Conservation (phyloP, 495 filamentous ascomycete species). For the Xylaria grammica region DNA sequence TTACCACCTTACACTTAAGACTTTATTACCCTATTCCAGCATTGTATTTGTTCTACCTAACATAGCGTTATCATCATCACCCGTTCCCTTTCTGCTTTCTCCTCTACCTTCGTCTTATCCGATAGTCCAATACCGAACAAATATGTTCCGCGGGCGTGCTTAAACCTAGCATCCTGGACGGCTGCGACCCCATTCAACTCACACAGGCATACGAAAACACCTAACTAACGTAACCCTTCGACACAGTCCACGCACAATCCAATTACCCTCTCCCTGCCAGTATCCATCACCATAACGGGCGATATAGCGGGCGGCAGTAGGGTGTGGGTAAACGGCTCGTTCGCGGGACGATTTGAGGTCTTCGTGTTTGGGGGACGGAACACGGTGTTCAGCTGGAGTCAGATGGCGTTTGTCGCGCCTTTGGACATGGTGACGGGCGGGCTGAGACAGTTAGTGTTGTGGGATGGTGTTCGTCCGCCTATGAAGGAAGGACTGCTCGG, state of each 20-base stretch:
- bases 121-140: too few species aligned
- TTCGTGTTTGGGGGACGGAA: conserved; percentile 61
- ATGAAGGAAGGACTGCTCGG: background rate
- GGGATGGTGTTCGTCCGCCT: conserved; percentile 13
- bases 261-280: conserved; percentile 26
- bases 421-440: conserved; percentile 43
- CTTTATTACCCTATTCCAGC: too few species aligned
- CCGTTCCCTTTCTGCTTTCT: too few species aligned
- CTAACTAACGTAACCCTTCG: background rate
- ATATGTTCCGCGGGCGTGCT: too few species aligned
- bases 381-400: conserved; percentile 56
- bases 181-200: too few species aligned
- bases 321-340: conserved; percentile 51
- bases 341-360: conserved; percentile 59
- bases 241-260: conserved; percentile 37
- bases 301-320: conserved; percentile 50
- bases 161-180: too few species aligned
- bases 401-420: conserved; percentile 64
- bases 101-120: too few species aligned
- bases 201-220: too few species aligned
- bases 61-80: too few species aligned
- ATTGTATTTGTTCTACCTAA: too few species aligned
- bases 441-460: conserved; percentile 30
- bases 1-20: too few species aligned
- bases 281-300: conserved; percentile 42